Base-by-base conservation (phyloP, 768 basidiomycete species). In the Tylopilus sp. region DNA sequence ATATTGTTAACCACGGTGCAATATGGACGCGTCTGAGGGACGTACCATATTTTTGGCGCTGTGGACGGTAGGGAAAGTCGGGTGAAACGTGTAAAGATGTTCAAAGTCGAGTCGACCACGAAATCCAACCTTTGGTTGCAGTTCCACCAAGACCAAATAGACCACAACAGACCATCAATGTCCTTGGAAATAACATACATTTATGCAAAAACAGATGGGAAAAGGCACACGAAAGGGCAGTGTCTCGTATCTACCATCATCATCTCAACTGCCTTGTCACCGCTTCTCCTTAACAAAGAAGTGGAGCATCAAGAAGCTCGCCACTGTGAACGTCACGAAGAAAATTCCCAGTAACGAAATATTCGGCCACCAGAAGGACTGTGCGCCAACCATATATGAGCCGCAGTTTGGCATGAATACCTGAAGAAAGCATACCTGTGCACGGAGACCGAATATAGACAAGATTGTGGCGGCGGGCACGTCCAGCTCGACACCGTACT, bases 331-430 rank as follows among this genome's bases (percentile, higher is more conserved):
- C 3, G 77, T 71, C 25, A 81, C 85, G 63, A 98, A 95, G 75
- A 93, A 93, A 44, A 93, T 90, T 7, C 78, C 87, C 6, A 98
- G 78, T 0, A 94, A 72, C 1, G 86, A 79, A 30, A 94, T 89
- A 66, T 99, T 95, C 1, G 97, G 97, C 91, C 91, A 98, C 97
- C 97, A 99, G 78, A 95, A 98, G 0, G 96, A 93, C 79, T 82
- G 46, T 28, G n/a, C n/a, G 38, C 10, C 11, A 30, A 53, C 3
- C 13, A 48, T 6, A 6, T 13, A 45, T 65, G 44, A 63, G 43
- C 30, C 26, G 57, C 26, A 24, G 21, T 17, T 54, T 46, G 30
- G 21, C 21, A 38, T 17, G 45, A 22, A 9, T n/a, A n/a, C 41
- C 10, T 28, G n/a, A 12, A 28, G 5, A 49, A 9, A n/a, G 67